Evolutionary conservation across 768 basidiomycete species (phyloP).

Genomic region (Suillus placidus): DNA sequence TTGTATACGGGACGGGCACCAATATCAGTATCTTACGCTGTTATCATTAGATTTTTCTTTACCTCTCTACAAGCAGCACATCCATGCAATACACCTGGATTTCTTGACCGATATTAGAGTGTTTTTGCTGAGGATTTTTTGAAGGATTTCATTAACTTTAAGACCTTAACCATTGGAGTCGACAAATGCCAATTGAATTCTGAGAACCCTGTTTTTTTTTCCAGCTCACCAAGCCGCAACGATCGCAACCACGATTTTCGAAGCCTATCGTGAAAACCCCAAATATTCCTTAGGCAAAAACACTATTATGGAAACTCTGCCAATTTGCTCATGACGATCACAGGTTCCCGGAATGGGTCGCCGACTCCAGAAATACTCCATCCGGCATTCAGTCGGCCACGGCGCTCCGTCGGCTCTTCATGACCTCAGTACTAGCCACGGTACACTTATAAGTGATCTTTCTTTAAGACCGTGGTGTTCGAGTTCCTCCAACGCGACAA

Average conservation of each 20-base stretch:
- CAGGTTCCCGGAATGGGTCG: background rate
- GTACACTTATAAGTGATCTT: background rate
- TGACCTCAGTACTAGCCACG: background rate
- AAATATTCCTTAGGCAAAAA: too few relatives aligned
- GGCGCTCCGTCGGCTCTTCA: conserved; percentile 15
- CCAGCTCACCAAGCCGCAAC: too few relatives aligned
- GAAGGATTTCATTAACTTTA: too few relatives aligned
- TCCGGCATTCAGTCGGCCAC: conserved; percentile 9
- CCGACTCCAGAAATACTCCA: conserved; percentile 6
- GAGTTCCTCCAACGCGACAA: background rate
- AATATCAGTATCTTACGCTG: conserved; percentile 18
- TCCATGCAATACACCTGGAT: conserved; percentile 20
- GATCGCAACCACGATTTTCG: too few relatives aligned
- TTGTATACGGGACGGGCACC: conserved; percentile 20
- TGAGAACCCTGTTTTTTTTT: too few relatives aligned
- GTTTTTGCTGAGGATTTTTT: too few relatives aligned
- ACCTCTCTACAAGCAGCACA: conserved; percentile 19
- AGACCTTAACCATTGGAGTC: too few relatives aligned
- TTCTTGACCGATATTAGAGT: background rate
- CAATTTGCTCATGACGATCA: background rate
- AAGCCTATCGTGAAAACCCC: too few relatives aligned
- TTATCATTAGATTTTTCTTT: conserved; percentile 24
- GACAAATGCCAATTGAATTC: too few relatives aligned
- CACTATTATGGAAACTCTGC: background rate
- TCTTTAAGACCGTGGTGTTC: background rate